phyloP scores from a whole-genome alignment of 257 asterid genomes.

The Solanum boliviense region DNA sequence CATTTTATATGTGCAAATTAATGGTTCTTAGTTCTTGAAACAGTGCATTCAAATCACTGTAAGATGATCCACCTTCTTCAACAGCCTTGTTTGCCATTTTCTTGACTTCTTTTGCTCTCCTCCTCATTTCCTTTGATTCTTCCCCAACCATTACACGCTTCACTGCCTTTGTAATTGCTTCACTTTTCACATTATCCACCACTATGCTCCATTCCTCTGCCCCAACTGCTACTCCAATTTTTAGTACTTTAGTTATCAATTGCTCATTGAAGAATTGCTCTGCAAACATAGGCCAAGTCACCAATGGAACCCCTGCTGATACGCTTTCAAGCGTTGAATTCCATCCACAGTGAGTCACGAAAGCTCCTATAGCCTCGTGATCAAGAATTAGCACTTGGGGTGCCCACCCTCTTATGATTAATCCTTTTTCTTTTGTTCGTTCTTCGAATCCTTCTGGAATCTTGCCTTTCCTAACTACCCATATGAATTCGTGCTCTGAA shows the following conservation, averaged over 20 bases:
- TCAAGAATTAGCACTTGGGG: constrained; percentile 7
- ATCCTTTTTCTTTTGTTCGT: neutral
- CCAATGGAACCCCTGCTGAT: constrained; percentile 9
- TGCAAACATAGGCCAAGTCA: constrained; percentile 1
- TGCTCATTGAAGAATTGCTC: constrained; percentile 8
- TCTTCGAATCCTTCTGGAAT: constrained; percentile 8
- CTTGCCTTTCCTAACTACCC: constrained; percentile 2
- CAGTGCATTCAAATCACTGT: constrained; percentile 12
- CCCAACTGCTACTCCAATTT: constrained; percentile 2
- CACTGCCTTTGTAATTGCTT: constrained; percentile 13
- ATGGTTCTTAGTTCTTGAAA: constrained; percentile 16
- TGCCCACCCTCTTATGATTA: constrained; percentile 13
- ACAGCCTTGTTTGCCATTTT: constrained; percentile 27
- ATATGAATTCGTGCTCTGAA: constrained; percentile 4
- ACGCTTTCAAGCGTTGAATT: neutral
- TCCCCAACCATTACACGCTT: constrained; percentile 19
- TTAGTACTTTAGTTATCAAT: neutral
- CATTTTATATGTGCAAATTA: neutral
- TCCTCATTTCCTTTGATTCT: constrained; percentile 20
- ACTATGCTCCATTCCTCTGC: neutral
- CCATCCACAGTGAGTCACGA: constrained; percentile 13
- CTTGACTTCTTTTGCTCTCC: constrained; percentile 13
- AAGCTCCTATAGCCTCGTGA: constrained; percentile 4
- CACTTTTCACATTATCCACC: constrained; percentile 13
- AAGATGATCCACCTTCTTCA: constrained; percentile 40